Evolutionary conservation across 257 asterid species (phyloP), one percentile per base, ranked within the genome.

Genomic region (Penstemon barbatus): DNA sequence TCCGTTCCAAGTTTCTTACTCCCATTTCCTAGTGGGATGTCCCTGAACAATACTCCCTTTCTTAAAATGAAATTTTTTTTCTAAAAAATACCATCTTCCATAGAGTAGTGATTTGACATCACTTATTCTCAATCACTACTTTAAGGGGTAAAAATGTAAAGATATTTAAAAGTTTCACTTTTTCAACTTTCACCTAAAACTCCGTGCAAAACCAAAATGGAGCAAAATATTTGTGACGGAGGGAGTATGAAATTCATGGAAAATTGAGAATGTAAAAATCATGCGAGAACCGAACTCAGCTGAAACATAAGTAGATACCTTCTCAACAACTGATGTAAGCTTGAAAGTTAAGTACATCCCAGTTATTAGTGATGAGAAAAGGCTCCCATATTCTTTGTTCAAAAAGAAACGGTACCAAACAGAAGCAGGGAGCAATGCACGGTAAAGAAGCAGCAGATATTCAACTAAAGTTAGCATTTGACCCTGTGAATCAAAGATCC

Each of bases 321-420:
- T 91, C 83, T 91, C 98, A 44, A 91, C 94, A 52, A 91, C 82
- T 68, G 98, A 91, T 25, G 97, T 91, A 68, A 91, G 94, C 84
- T 91, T 91, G 82, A 91, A 89, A 53, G 98, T 91, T 69, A 89
- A 71, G 78, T 91, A 91, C 66, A 91, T 75, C 71, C 98, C 97
- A 5, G 98, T 91, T 79, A 83, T 84, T 39, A 91, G 82, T 50
- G 98, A 85, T 39, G 98, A 91, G 75, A 91, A 91, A 66, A 91
- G 91, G 75, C 94, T 89, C 68, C 98, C 98, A 56, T 89, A 91
- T 63, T 89, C 98, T 79, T 89, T 91, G 86, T 91, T 91, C 83
- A 91, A 69, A 66, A 89, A 89, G 90, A 91, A 91, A 68, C 97
- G 86, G 68, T 91, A 91, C 97, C 98, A 91, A 65, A 91, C 98